Conservation (phyloP, 345 rosid species). For the Brassica rapa region DNA sequence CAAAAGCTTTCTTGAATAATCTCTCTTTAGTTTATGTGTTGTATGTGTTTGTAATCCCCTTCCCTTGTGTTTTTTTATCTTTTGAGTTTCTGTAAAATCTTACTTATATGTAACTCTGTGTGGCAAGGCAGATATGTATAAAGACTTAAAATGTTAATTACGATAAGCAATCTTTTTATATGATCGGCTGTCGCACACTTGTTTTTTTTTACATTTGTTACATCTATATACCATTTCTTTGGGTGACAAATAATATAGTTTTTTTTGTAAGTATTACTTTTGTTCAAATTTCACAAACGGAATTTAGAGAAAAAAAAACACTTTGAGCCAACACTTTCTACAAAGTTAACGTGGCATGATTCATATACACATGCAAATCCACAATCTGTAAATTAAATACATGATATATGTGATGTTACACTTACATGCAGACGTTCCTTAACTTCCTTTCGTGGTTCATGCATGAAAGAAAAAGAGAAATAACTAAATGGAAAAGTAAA, state of each 20-base stretch:
- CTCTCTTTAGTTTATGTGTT: slow-evolving; percentile 31
- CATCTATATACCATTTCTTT: background rate
- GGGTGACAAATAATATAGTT: slow-evolving; percentile 12
- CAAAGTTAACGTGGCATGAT: slow-evolving; percentile 15
- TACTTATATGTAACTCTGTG: slow-evolving; percentile 18
- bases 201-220: background rate
- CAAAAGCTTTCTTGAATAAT: slow-evolving; percentile 40
- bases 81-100: slow-evolving; percentile 39
- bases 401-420: slow-evolving; percentile 22
- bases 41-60: slow-evolving; percentile 13
- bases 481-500: slow-evolving; percentile 23
- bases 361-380: slow-evolving; percentile 13
- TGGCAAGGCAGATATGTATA: slow-evolving; percentile 20
- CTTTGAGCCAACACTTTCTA: background rate
- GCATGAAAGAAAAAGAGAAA: background rate
- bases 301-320: background rate
- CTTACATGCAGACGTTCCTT: slow-evolving; percentile 15
- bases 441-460: slow-evolving; percentile 5
- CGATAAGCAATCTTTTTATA: slow-evolving; percentile 4
- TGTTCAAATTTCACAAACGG: background rate
- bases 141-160: slow-evolving; percentile 8
- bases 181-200: background rate
- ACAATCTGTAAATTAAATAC: background rate
- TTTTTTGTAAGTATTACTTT: background rate
- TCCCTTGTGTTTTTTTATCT: slow-evolving; percentile 26